Conservation (phyloP, 106 monocot genomes). For the Vanilla planifolia region DNA sequence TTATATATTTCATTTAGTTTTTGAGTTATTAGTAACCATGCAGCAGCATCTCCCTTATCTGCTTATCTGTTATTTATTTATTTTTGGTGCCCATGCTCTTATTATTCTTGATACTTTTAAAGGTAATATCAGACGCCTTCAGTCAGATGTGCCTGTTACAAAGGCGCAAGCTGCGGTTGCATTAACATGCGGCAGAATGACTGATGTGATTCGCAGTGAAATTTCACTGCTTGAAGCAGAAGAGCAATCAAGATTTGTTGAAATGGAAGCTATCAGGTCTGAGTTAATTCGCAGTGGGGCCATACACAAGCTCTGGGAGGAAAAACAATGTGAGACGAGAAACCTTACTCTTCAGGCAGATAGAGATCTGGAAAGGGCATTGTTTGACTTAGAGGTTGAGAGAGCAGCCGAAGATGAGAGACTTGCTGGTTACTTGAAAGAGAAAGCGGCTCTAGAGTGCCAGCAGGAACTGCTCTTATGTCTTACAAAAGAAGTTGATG, state of each 20-base stretch:
- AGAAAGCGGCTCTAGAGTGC: constrained; percentile 62
- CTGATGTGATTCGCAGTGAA: constrained; percentile 38
- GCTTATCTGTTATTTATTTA: no score
- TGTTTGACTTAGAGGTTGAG: constrained; percentile 46
- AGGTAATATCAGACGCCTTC: constrained; percentile 84
- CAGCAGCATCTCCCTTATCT: no score
- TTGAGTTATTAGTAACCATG: no score
- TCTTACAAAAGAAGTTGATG: constrained; percentile 67
- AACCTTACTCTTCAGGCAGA: constrained; percentile 23
- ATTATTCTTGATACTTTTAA: background rate
- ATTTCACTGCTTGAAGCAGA: constrained; percentile 56
- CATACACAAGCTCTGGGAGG: constrained; percentile 57
- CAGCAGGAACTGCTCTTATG: constrained; percentile 34
- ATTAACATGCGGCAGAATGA: constrained; percentile 61
- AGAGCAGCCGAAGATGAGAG: constrained; percentile 26
- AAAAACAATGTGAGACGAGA: constrained; percentile 41
- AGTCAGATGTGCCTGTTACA: constrained; percentile 69
- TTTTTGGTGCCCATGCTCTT: no score
- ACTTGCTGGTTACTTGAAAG: constrained; percentile 37
- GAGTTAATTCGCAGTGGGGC: constrained; percentile 67
- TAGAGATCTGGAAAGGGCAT: constrained; percentile 20
- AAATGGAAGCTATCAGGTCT: constrained; percentile 65
- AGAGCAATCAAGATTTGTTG: constrained; percentile 32
- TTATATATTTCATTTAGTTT: no score
- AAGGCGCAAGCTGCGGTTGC: constrained; percentile 91